These are phyloP conservation scores for Artemisia tridentata DNA, from an alignment of 129 eudicot genomes.

Conservation along the genomic window DNA sequence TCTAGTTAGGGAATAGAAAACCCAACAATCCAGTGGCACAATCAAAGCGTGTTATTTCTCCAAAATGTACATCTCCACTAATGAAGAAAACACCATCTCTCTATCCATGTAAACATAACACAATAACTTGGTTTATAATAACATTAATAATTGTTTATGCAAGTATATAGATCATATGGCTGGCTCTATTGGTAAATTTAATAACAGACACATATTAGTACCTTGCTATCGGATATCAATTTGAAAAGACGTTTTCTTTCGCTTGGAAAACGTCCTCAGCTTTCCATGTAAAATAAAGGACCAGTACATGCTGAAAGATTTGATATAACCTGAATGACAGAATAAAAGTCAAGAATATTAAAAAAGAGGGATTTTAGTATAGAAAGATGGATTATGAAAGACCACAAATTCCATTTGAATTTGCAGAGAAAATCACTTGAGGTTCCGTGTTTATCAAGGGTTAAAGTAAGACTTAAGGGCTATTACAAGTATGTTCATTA, in stretches of 20 bases:
- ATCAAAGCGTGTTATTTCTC: slow-evolving; percentile 61
- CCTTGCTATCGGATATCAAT: slow-evolving; percentile 61
- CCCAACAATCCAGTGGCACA: slow-evolving; percentile 57
- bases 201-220: slow-evolving; percentile 23
- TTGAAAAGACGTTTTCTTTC: slow-evolving; percentile 60
- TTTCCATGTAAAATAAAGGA: slow-evolving; percentile 54
- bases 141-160: neutral
- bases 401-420: no score
- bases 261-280: slow-evolving; percentile 68
- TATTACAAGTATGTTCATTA: neutral
- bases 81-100: slow-evolving; percentile 66
- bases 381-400: neutral
- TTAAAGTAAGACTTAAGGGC: neutral
- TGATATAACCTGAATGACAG: slow-evolving; percentile 52
- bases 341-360: neutral
- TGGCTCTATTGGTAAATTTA: neutral
- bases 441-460: no score
- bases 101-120: slow-evolving; percentile 33
- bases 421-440: no score
- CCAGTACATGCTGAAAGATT: slow-evolving; percentile 63
- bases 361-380: neutral
- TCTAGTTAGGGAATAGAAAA: no score
- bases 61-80: slow-evolving; percentile 82
- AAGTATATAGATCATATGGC: slow-evolving; percentile 1
- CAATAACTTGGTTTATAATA: neutral